phyloP scores from a whole-genome alignment of 2,329 filamentous ascomycete genomes.

The Aspergillus alliaceus region DNA sequence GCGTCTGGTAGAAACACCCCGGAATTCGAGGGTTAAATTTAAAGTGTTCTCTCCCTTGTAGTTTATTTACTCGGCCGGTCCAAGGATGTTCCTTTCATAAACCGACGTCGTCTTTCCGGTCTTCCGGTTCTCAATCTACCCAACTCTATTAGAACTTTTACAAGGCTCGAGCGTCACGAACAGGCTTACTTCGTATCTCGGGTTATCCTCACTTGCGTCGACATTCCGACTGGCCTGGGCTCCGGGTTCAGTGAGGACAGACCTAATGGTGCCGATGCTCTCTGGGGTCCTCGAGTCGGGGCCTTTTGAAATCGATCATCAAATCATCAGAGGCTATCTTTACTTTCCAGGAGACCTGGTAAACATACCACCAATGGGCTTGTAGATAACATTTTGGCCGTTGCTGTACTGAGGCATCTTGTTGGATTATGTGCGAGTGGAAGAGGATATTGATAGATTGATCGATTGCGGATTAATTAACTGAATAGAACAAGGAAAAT shows the following conservation, averaged over 20 bases:
- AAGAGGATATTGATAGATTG: background rate
- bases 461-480: too few relatives aligned
- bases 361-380: background rate
- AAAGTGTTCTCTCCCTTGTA: too few relatives aligned
- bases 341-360: too few relatives aligned
- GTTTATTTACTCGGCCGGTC: background rate
- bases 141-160: background rate
- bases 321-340: too few relatives aligned
- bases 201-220: background rate
- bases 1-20: too few relatives aligned
- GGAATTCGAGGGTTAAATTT: too few relatives aligned
- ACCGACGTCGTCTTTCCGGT: background rate
- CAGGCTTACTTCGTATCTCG: background rate
- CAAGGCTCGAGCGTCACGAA: rapidly evolving
- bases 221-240: background rate
- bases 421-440: background rate
- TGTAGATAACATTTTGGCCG: background rate
- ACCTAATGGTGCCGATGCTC: background rate
- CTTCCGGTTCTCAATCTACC: background rate
- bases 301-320: background rate
- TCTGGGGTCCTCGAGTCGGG: background rate
- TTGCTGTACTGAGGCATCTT: background rate
- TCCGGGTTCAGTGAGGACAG: background rate
- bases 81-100: background rate
- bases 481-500: too few relatives aligned